Percentiles rank a stretch among this genome's conserved stretches.
Evolutionary conservation across 1,284 basidiomycete species (phyloP).

Genomic region (Ceratorhiza oryzae-sativae): DNA sequence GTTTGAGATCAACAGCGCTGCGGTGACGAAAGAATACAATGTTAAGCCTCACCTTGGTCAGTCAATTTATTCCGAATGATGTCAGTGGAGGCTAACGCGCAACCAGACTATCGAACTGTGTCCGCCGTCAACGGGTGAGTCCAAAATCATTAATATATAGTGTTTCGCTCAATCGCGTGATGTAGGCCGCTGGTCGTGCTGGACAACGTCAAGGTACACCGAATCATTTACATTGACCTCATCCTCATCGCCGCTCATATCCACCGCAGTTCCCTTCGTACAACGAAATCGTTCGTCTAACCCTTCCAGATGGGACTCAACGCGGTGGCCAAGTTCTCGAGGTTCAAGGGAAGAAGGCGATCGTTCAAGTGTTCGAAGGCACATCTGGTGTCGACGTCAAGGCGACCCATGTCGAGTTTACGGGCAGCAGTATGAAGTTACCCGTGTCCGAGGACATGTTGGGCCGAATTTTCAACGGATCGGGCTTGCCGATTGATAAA

Average conservation of each 20-base stretch:
- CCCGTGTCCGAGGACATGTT: conserved; percentile 99
- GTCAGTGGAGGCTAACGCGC: conserved; percentile 30
- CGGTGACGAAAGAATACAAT: conserved; percentile 82
- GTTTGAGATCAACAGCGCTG: conserved; percentile 84
- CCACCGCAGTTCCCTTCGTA: conserved; percentile 89
- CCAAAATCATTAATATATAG: conserved; percentile 19
- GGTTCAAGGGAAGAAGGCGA: conserved; percentile 98
- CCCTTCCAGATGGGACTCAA: conserved; percentile 93
- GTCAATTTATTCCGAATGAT: conserved; percentile 46
- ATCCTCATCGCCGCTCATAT: conserved; percentile 19
- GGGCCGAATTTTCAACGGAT: conserved; percentile 99
- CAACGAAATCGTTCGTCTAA: conserved; percentile 98
- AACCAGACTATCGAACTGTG: conserved; percentile 90
- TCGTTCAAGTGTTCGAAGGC: conserved; percentile 99
- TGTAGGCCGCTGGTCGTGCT: conserved; percentile 90
- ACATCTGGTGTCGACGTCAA: conserved; percentile 98
- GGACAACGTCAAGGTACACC: conserved; percentile 93
- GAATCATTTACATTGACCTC: conserved; percentile 36
- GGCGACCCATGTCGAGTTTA: conserved; percentile 97
- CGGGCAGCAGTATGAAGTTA: conserved; percentile 97
- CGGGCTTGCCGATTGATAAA: conserved; percentile 97
- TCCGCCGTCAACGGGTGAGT: conserved; percentile 94
- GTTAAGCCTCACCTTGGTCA: conserved; percentile 90
- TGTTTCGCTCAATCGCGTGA: conserved; percentile 39
- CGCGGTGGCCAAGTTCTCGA: conserved; percentile 98